phyloP scores from a whole-genome alignment of 257 asterid genomes.

The Ballota nigra region DNA sequence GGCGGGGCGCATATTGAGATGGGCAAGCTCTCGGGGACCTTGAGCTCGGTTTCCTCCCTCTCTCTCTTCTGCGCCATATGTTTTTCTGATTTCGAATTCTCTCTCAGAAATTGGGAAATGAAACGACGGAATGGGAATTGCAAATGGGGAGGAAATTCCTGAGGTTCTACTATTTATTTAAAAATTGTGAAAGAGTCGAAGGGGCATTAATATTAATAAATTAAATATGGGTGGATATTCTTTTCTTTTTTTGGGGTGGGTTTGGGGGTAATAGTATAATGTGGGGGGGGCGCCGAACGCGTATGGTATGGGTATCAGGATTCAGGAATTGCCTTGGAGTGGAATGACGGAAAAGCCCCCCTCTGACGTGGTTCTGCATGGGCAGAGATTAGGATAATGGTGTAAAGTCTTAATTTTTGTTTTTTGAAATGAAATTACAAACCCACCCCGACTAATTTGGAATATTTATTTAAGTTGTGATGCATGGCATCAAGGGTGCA shows the following conservation, averaged over 20 bases:
- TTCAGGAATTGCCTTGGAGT: neutral
- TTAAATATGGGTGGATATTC: neutral
- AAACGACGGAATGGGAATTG: neutral
- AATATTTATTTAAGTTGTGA: neutral
- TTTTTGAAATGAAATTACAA: neutral
- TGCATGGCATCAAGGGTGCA: neutral
- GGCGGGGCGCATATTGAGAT: neutral
- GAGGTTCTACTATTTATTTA: neutral
- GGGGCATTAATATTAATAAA: neutral
- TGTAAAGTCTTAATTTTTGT: neutral
- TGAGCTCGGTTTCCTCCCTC: neutral
- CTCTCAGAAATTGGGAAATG: neutral
- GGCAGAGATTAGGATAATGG: neutral
- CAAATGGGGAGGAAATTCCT: neutral
- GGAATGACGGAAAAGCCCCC: neutral
- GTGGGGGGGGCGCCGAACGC: slow-evolving; percentile 1
- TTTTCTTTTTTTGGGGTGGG: neutral
- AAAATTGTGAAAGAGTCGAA: neutral
- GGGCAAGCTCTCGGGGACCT: neutral
- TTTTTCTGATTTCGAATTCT: neutral
- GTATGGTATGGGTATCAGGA: neutral
- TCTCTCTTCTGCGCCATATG: neutral
- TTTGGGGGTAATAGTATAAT: neutral
- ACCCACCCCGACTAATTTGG: neutral
- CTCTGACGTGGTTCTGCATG: neutral